phyloP scores from a whole-genome alignment of 1,139 yeast genomes.

The Geotrichum fermentans region DNA sequence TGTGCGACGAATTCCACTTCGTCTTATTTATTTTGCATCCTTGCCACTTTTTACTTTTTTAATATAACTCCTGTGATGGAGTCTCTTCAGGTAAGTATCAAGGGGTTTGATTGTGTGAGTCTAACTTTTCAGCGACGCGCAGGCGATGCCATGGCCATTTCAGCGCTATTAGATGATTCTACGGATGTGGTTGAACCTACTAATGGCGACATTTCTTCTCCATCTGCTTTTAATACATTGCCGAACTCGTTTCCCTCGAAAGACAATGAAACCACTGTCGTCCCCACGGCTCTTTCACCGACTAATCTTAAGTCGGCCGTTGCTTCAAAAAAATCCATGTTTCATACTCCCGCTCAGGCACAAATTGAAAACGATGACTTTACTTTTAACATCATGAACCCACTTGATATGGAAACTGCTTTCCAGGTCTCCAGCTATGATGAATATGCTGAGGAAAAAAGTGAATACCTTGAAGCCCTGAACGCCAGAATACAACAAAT shows the following conservation, averaged over 20 bases:
- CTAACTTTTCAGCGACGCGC: conserved; percentile 20
- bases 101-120: background rate
- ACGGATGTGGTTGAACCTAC: background rate
- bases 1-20: too few species aligned
- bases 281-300: background rate
- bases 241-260: background rate
- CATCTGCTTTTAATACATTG: background rate
- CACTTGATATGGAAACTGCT: conserved; percentile 21
- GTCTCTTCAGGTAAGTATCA: conserved; percentile 9
- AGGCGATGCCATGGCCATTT: conserved; percentile 31
- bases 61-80: conserved; percentile 6
- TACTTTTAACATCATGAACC: conserved; percentile 19
- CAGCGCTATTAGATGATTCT: conserved; percentile 24
- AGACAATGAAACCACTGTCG: background rate
- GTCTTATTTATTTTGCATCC: conserved; percentile 2
- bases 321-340: background rate
- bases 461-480: conserved; percentile 24
- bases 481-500: conserved; percentile 22
- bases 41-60: background rate
- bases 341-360: conserved; percentile 7
- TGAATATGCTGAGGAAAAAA: conserved; percentile 26
- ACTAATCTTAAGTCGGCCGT: background rate
- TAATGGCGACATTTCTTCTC: background rate
- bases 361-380: conserved; percentile 19
- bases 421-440: conserved; percentile 21